These are phyloP conservation scores for Yamadazyma sp. DNA, from an alignment of 1,139 yeast genomes.

Conservation along the genomic window DNA sequence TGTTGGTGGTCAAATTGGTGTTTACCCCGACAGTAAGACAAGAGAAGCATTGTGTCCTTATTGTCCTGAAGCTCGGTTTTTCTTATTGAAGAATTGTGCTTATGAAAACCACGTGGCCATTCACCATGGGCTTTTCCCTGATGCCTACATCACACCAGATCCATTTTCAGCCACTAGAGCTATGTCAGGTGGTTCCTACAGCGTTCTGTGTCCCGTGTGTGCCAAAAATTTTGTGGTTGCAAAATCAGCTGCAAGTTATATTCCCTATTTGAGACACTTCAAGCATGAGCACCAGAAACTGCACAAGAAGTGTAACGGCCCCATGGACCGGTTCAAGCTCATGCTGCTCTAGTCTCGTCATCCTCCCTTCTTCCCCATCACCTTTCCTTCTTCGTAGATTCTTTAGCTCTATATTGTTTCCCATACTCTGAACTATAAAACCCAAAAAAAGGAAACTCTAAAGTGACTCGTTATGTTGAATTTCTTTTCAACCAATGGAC, in stretches of 20 bases:
- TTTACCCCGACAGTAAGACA: slow-evolving; percentile 17
- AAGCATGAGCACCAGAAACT: slow-evolving; percentile 14
- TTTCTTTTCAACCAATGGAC: too few relatives aligned
- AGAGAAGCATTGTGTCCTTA: slow-evolving; percentile 36
- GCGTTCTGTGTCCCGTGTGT: slow-evolving; percentile 21
- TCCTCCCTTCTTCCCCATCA: too few relatives aligned
- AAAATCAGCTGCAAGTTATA: slow-evolving; percentile 21
- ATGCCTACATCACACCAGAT: slow-evolving; percentile 25
- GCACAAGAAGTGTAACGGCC: too few relatives aligned
- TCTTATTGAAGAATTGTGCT: slow-evolving; percentile 30
- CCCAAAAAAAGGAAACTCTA: too few relatives aligned
- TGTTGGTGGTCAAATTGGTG: not conserved
- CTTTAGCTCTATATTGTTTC: too few relatives aligned
- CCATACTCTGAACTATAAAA: too few relatives aligned
- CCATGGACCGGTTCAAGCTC: not conserved
- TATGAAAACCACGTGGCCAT: slow-evolving; percentile 36
- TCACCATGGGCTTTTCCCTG: slow-evolving; percentile 31
- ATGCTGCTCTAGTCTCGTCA: too few relatives aligned
- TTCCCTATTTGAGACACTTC: slow-evolving; percentile 30
- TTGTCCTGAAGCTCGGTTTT: slow-evolving; percentile 27
- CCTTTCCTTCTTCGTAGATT: too few relatives aligned
- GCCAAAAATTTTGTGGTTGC: slow-evolving; percentile 21
- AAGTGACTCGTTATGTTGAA: too few relatives aligned
- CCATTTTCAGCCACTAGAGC: slow-evolving; percentile 20
- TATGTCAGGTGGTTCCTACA: slow-evolving; percentile 17